Evolutionary conservation across 306 rosid genomes (phyloP).

Genomic region (Casuarina equisetifolia): DNA sequence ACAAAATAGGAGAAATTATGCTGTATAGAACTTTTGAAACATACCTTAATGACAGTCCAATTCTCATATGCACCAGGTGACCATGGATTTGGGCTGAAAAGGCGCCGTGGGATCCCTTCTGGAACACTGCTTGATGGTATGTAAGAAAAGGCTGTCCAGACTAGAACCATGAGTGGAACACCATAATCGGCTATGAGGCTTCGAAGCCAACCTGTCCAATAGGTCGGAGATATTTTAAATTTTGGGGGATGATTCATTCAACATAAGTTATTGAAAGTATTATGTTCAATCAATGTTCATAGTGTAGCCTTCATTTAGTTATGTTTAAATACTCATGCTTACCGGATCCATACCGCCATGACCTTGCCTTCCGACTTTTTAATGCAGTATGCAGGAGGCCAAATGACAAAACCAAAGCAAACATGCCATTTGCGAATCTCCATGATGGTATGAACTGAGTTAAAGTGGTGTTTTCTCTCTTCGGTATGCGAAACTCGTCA

Average conservation of each 20-base stretch:
- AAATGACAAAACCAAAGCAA: constrained; percentile 93
- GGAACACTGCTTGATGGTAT: constrained; percentile 76
- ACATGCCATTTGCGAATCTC: constrained; percentile 98
- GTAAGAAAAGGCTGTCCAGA: constrained; percentile 92
- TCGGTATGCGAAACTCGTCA: constrained; percentile 79
- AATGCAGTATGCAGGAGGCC: constrained; percentile 93
- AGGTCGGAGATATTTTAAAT: too few relatives aligned
- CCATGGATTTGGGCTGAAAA: constrained; percentile 99
- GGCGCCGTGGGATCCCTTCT: constrained; percentile 84
- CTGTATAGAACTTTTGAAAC: constrained; percentile 21
- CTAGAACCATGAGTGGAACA: constrained; percentile 91
- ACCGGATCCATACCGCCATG: constrained; percentile 98
- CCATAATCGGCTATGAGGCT: constrained; percentile 96
- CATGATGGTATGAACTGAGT: constrained; percentile 69
- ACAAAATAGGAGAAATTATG: constrained; percentile 9
- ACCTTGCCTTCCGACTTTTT: constrained; percentile 88
- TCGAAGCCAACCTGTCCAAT: constrained; percentile 71
- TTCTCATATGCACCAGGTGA: constrained; percentile 96
- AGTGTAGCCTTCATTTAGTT: constrained; percentile 4
- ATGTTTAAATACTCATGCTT: constrained; percentile 22
- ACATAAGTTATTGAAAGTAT: neutral
- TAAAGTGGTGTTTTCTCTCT: constrained; percentile 49
- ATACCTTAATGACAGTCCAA: constrained; percentile 93
- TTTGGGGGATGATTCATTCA: too few relatives aligned
- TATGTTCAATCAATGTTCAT: neutral